phyloP scores from a whole-genome alignment of 2,329 filamentous ascomycete species.

The Myotisia sp. region DNA sequence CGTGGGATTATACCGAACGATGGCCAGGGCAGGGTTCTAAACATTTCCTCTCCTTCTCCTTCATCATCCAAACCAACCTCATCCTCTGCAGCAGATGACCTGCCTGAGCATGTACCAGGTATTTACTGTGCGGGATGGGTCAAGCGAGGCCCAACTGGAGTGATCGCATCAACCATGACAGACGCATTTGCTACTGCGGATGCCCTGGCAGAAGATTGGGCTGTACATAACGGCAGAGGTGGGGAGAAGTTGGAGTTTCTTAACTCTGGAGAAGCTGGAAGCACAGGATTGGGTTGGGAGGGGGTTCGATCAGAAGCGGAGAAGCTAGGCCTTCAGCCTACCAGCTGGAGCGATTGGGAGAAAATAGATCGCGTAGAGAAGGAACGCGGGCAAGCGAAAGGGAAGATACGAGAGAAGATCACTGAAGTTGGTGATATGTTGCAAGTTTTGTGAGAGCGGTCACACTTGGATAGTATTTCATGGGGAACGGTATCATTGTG shows the following conservation, averaged over 20 bases:
- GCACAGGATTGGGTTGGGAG: slow-evolving; percentile 55
- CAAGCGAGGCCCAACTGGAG: slow-evolving; percentile 83
- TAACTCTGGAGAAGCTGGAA: slow-evolving; percentile 25
- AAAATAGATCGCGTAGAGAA: slow-evolving; percentile 69
- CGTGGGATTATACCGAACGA: slow-evolving; percentile 74
- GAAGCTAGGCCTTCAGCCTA: slow-evolving; percentile 42
- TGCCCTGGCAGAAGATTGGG: slow-evolving; percentile 67
- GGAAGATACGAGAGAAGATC: slow-evolving; percentile 66
- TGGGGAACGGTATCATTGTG: too few species aligned
- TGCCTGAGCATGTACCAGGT: slow-evolving; percentile 43
- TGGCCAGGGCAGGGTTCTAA: slow-evolving; percentile 55
- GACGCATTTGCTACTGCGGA: slow-evolving; percentile 87
- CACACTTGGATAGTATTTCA: too few species aligned
- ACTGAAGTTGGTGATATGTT: slow-evolving; percentile 45
- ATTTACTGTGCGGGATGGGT: slow-evolving; percentile 95
- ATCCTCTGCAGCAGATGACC: slow-evolving; percentile 9
- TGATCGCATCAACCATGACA: slow-evolving; percentile 90
- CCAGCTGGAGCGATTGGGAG: slow-evolving; percentile 77
- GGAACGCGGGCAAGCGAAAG: slow-evolving; percentile 47
- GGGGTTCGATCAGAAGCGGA: slow-evolving; percentile 50
- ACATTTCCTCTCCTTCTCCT: slow-evolving; percentile 14
- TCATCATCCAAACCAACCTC: not conserved
- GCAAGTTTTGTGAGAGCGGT: slow-evolving; percentile 21
- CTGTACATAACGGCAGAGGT: slow-evolving; percentile 15
- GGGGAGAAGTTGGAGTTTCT: slow-evolving; percentile 30